phyloP scores from a whole-genome alignment of 1,284 basidiomycete species.

The Microbotryum intermedium region DNA sequence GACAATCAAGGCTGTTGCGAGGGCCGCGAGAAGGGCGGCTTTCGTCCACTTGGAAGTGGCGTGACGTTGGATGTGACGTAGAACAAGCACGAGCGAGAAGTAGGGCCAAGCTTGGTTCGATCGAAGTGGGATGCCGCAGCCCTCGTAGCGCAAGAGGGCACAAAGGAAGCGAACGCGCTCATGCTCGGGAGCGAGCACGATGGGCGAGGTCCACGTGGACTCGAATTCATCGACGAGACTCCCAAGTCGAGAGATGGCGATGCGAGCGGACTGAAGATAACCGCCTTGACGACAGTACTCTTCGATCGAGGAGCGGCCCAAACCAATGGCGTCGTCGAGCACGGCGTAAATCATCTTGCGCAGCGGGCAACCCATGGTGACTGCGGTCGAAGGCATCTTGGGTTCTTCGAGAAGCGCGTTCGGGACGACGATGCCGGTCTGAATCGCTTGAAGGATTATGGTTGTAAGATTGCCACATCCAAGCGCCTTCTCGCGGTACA shows the following conservation, averaged over 20 bases:
- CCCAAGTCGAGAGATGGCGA: not conserved
- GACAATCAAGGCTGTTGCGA: constrained; percentile 12
- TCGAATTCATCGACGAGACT: not conserved
- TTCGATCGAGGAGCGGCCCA: constrained; percentile 31
- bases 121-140: not conserved
- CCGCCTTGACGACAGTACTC: constrained; percentile 14
- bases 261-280: not conserved
- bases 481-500: constrained; percentile 10
- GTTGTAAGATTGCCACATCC: constrained; percentile 3
- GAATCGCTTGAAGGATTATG: constrained; percentile 16
- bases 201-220: not conserved
- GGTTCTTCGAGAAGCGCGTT: constrained; percentile 11
- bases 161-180: not conserved
- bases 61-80: constrained; percentile 14
- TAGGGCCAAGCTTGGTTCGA: not conserved
- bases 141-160: not conserved
- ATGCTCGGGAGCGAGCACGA: not conserved
- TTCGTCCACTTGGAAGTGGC: constrained; percentile 3
- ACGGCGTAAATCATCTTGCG: constrained; percentile 61
- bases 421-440: constrained; percentile 9
- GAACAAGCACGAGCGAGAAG: constrained; percentile 19
- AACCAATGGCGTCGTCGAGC: constrained; percentile 56
- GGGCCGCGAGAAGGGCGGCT: constrained; percentile 5
- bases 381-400: constrained; percentile 29
- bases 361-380: constrained; percentile 54